Evolutionary conservation across 2,329 filamentous ascomycete genomes (phyloP).

Genomic region (Bisporella sp.): DNA sequence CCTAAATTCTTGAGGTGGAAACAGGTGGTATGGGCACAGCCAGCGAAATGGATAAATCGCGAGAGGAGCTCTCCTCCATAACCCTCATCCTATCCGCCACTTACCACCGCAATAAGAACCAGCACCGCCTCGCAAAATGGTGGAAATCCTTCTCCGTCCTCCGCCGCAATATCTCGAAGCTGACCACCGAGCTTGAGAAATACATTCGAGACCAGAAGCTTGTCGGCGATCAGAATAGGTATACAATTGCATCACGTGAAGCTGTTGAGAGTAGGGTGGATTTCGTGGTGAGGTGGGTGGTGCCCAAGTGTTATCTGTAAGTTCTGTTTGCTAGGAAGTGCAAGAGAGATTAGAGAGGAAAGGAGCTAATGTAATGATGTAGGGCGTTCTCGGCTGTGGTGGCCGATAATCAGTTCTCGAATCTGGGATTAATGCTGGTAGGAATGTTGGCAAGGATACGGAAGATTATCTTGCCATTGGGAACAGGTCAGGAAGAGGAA

Average conservation of each 20-base stretch:
- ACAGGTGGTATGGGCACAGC: neutral
- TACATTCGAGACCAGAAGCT: slow-evolving; percentile 6
- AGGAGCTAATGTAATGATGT: slow-evolving; percentile 21
- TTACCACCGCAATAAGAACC: slow-evolving; percentile 82
- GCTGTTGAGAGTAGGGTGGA: slow-evolving; percentile 12
- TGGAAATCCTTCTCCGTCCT: slow-evolving; percentile 69
- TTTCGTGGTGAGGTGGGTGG: slow-evolving; percentile 35
- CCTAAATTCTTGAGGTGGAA: neutral
- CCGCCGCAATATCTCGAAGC: slow-evolving; percentile 54
- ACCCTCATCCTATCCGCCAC: slow-evolving; percentile 61
- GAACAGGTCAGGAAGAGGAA: slow-evolving; percentile 1
- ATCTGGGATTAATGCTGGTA: slow-evolving; percentile 63
- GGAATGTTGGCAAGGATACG: slow-evolving; percentile 54
- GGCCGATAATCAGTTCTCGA: slow-evolving; percentile 66
- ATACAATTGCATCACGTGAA: slow-evolving; percentile 11
- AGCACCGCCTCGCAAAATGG: slow-evolving; percentile 78
- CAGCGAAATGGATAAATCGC: neutral
- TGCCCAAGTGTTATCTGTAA: slow-evolving; percentile 39
- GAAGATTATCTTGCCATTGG: slow-evolving; percentile 33
- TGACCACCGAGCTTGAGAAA: slow-evolving; percentile 36
- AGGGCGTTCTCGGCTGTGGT: slow-evolving; percentile 60
- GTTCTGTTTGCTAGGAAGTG: slow-evolving; percentile 19
- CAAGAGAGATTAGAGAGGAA: neutral
- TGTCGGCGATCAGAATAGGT: slow-evolving; percentile 1
- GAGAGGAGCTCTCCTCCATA: slow-evolving; percentile 23